Conservation (phyloP, 331 rosid species). For the Acacia pycnantha region DNA sequence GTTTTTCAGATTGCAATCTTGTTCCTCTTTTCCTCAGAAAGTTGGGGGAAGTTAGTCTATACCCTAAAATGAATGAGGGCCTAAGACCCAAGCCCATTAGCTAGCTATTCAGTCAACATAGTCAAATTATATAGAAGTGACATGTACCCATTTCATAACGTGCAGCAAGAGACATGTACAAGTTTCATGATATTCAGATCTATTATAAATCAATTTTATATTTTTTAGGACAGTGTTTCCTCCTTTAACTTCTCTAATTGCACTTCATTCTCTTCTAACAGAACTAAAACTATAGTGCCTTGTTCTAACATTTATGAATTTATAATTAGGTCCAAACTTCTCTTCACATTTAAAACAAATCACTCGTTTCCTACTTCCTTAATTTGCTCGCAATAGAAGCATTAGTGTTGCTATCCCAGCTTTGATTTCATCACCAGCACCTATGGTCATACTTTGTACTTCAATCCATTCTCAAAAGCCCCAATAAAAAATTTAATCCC, state of each 20-base stretch:
- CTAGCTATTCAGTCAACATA: not conserved
- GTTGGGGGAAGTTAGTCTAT: not conserved
- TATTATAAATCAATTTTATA: not conserved
- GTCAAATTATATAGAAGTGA: not conserved
- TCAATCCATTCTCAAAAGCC: not conserved
- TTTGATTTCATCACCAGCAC: not conserved
- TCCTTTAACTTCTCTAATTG: not conserved
- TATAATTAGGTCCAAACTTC: not conserved
- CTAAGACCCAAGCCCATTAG: not conserved
- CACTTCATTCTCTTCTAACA: not conserved
- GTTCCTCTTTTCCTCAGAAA: not conserved
- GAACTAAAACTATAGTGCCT: not conserved
- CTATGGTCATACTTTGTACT: not conserved
- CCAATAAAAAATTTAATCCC: not conserved
- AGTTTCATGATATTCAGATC: not conserved
- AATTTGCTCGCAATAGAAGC: not conserved
- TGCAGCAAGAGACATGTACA: not conserved
- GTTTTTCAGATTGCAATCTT: not conserved
- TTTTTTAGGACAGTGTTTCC: not conserved
- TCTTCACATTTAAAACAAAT: not conserved
- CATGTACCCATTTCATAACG: not conserved
- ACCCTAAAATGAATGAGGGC: not conserved
- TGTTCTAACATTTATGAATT: not conserved
- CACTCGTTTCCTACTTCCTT: not conserved
- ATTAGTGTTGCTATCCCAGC: not conserved